phyloP scores from a whole-genome alignment of 75 land plant genomes.

The Pseudotsuga menziesii region DNA sequence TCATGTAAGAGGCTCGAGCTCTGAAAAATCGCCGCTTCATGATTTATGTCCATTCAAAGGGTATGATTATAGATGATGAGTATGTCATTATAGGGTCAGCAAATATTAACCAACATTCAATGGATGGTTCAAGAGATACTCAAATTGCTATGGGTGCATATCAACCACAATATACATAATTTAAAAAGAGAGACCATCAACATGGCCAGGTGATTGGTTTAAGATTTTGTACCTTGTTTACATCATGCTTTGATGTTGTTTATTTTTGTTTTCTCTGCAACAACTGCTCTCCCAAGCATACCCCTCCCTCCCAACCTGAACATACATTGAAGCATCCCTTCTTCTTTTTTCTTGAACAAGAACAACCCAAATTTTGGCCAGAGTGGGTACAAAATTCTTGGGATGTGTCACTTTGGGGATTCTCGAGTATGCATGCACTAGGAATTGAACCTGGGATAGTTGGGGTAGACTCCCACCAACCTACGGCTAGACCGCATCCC shows the following conservation, averaged over 20 bases:
- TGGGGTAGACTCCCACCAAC: no score
- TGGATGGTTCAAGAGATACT: slow-evolving; percentile 79
- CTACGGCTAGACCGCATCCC: no score
- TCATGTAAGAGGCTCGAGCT: slow-evolving; percentile 36
- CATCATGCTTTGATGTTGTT: background rate
- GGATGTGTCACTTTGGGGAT: no score
- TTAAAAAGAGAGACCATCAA: slow-evolving; percentile 42
- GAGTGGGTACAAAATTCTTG: no score
- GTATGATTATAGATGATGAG: slow-evolving; percentile 86
- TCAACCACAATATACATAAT: slow-evolving; percentile 72
- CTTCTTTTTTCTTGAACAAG: no score
- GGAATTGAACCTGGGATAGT: no score
- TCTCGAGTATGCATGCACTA: no score
- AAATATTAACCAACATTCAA: slow-evolving; percentile 77
- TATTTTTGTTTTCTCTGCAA: background rate
- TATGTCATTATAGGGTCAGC: slow-evolving; percentile 70
- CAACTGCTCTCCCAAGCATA: background rate
- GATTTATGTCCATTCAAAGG: slow-evolving; percentile 86
- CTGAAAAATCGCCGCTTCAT: slow-evolving; percentile 56
- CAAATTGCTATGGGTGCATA: slow-evolving; percentile 93
- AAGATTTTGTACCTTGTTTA: background rate
- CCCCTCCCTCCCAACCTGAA: background rate
- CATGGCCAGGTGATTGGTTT: slow-evolving; percentile 55
- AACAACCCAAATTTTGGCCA: no score
- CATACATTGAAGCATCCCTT: background rate